A percentile compares a stretch with the other conserved stretches of the same genome.
Conservation (phyloP, 1,284 basidiomycete genomes). For the Mycosarcoma mackinlayi region DNA sequence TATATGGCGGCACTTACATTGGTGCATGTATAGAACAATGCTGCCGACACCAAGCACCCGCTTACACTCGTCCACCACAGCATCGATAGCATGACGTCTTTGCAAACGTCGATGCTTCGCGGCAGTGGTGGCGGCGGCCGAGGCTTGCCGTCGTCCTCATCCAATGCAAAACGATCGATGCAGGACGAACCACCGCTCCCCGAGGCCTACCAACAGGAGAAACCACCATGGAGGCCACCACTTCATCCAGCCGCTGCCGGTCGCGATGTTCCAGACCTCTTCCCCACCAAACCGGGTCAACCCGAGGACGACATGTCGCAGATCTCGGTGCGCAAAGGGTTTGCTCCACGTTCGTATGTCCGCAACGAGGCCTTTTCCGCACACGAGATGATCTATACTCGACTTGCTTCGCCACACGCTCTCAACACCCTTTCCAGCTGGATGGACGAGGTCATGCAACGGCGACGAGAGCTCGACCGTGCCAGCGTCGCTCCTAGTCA, state of each 20-base stretch:
- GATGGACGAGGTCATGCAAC: constrained; percentile 49
- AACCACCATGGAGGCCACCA: constrained; percentile 59
- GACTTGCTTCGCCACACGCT: constrained; percentile 67
- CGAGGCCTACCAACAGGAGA: constrained; percentile 46
- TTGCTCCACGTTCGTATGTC: constrained; percentile 70
- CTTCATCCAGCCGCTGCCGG: constrained; percentile 46
- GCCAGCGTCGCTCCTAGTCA: constrained; percentile 24
- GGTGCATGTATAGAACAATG: constrained; percentile 1
- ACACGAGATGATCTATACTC: constrained; percentile 72
- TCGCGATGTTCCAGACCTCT: constrained; percentile 75
- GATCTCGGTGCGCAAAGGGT: constrained; percentile 81
- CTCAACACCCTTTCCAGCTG: constrained; percentile 39
- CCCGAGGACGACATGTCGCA: constrained; percentile 86
- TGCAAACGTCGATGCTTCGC: constrained; percentile 25
- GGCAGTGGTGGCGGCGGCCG: neutral
- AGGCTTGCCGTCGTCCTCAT: constrained; percentile 1
- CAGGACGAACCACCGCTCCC: constrained; percentile 26
- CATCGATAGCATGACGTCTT: constrained; percentile 24
- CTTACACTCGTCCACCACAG: neutral
- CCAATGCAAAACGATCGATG: constrained; percentile 14
- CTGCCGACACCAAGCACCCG: neutral
- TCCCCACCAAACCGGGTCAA: constrained; percentile 83
- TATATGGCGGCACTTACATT: too few relatives aligned
- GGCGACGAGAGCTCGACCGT: constrained; percentile 36
- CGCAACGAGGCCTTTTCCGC: constrained; percentile 73